Evolutionary conservation across 2,329 filamentous ascomycete species (phyloP).

Genomic region (Epichloe gansuensis): DNA sequence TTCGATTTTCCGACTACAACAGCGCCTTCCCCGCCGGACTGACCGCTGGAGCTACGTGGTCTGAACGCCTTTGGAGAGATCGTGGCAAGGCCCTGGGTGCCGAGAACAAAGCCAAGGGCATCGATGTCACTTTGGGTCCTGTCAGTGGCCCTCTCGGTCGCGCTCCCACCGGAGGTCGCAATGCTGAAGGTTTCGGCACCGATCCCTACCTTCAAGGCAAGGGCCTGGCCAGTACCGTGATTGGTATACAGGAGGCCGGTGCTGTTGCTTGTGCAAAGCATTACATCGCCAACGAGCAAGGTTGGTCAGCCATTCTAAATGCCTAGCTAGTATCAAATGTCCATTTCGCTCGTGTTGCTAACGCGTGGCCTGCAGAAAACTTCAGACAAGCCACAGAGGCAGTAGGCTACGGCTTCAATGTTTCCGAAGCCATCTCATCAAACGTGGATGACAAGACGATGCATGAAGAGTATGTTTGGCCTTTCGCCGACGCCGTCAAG

Average conservation of each 20-base stretch:
- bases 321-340: neutral
- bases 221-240: conserved; percentile 59
- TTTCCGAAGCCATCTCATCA: conserved; percentile 46
- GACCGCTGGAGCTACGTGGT: conserved; percentile 74
- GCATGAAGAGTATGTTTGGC: conserved; percentile 69
- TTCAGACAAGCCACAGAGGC: conserved; percentile 55
- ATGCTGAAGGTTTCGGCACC: conserved; percentile 58
- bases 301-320: conserved; percentile 10
- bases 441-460: conserved; percentile 62
- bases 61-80: conserved; percentile 51
- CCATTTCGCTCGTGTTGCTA: neutral
- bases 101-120: conserved; percentile 64
- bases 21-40: conserved; percentile 72
- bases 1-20: conserved; percentile 66
- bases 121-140: conserved; percentile 55
- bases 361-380: conserved; percentile 37
- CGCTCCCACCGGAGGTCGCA: conserved; percentile 33
- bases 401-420: conserved; percentile 40
- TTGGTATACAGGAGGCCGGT: conserved; percentile 71
- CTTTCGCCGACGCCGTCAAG: conserved; percentile 59
- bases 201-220: conserved; percentile 67
- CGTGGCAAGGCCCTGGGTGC: conserved; percentile 35
- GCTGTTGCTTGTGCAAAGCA: conserved; percentile 79
- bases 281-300: conserved; percentile 61
- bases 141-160: conserved; percentile 36